Percentiles rank a stretch among this genome's conserved stretches.
These are phyloP conservation scores for Verticillium zaregamsianum DNA, from an alignment of 2,329 filamentous ascomycete species.

Conservation along the genomic window DNA sequence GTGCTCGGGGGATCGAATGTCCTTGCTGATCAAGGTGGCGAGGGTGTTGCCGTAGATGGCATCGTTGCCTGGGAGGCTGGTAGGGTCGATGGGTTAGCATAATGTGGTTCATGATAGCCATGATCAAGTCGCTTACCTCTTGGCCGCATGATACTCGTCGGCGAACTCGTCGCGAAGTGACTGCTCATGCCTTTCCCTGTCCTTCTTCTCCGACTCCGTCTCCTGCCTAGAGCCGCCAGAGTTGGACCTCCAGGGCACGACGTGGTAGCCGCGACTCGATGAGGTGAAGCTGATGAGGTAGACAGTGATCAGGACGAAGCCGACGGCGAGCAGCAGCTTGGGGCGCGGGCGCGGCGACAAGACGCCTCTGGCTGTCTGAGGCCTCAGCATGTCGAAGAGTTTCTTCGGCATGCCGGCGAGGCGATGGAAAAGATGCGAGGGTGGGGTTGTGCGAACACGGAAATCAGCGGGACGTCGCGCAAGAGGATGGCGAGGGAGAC, in stretches of 20 bases:
- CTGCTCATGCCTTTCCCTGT: constrained; percentile 21
- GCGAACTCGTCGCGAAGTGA: constrained; percentile 24
- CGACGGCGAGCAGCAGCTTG: constrained; percentile 35
- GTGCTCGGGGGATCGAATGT: constrained; percentile 28
- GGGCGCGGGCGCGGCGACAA: constrained; percentile 32
- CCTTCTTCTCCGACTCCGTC: constrained; percentile 9
- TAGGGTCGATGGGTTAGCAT: constrained; percentile 11
- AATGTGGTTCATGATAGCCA: neutral
- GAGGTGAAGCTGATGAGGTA: constrained; percentile 39
- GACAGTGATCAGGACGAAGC: constrained; percentile 32
- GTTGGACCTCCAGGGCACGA: constrained; percentile 25
- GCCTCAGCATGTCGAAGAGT: constrained; percentile 21
- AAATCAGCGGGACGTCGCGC: neutral
- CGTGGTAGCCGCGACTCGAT: constrained; percentile 25
- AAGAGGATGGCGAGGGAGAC: neutral
- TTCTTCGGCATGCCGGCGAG: neutral
- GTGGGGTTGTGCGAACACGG: neutral
- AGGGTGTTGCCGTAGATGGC: constrained; percentile 56
- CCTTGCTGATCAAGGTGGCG: constrained; percentile 36
- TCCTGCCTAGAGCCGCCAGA: neutral
- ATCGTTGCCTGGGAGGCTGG: constrained; percentile 41
- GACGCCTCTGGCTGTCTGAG: constrained; percentile 11
- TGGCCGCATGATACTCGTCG: constrained; percentile 30
- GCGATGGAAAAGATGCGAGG: neutral
- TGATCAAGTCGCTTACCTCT: constrained; percentile 28